These are phyloP conservation scores for Clarireedia hainanense DNA, from an alignment of 2,329 filamentous ascomycete species.

Conservation along the genomic window DNA sequence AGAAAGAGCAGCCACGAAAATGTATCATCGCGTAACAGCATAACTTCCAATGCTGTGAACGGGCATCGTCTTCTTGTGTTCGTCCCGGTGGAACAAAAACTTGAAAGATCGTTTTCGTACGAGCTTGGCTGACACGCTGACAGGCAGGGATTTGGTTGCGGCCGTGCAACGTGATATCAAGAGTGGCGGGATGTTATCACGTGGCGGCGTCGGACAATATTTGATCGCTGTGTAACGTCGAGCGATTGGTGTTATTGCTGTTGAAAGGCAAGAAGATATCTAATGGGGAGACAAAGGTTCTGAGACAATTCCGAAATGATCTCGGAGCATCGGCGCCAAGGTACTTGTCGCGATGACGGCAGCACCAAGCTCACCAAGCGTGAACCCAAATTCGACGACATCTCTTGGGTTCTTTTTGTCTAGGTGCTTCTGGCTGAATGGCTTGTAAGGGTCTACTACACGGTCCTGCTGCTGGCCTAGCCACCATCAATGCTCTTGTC, in stretches of 20 bases:
- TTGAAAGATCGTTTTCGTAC: slow-evolving; percentile 1
- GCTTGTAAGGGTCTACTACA: too few relatives aligned
- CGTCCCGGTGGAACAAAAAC: neutral
- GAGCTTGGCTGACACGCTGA: neutral
- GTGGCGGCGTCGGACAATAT: too few relatives aligned
- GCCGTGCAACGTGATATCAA: neutral
- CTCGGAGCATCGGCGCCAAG: slow-evolving; percentile 2
- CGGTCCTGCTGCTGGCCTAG: too few relatives aligned
- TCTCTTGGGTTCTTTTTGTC: neutral
- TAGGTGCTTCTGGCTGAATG: neutral
- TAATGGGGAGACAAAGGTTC: neutral
- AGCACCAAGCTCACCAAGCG: neutral
- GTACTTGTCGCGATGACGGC: neutral
- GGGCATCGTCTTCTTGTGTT: neutral
- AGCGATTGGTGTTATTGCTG: neutral
- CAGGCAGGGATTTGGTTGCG: neutral
- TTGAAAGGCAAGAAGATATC: neutral
- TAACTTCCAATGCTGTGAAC: neutral
- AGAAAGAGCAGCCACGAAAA: slow-evolving; percentile 3
- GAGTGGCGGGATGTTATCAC: too few relatives aligned
- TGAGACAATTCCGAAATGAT: neutral
- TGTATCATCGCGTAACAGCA: slow-evolving; percentile 5
- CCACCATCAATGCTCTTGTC: too few relatives aligned
- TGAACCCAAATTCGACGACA: slow-evolving; percentile 7
- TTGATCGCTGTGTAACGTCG: too few relatives aligned